phyloP scores from a whole-genome alignment of 1,139 yeast genomes.

The Tardiomyces blankii region DNA sequence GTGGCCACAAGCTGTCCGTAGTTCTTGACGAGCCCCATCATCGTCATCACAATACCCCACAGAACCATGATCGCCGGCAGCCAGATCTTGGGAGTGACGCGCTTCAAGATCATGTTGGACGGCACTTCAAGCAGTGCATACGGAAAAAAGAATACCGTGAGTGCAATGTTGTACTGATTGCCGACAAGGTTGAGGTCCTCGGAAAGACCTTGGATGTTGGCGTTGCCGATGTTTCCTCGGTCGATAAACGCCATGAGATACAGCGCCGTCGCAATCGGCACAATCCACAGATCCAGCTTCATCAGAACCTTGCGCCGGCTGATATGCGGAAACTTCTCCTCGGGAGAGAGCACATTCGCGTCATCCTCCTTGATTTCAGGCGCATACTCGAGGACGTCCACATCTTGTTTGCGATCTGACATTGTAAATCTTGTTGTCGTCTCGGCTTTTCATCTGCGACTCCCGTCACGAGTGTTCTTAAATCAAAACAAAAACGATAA shows the following conservation, averaged over 20 bases:
- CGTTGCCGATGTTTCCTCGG: slow-evolving; percentile 37
- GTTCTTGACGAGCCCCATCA: slow-evolving; percentile 44
- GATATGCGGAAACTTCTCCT: too few species aligned
- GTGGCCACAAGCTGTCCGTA: too few species aligned
- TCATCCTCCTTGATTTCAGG: too few species aligned
- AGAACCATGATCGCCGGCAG: slow-evolving; percentile 38
- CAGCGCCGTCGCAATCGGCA: slow-evolving; percentile 11
- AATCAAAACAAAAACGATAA: too few species aligned
- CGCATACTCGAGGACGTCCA: too few species aligned
- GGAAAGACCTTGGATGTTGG: slow-evolving; percentile 42
- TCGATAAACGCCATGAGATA: slow-evolving; percentile 23
- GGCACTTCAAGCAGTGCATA: slow-evolving; percentile 20
- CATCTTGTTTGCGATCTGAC: too few species aligned
- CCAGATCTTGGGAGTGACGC: slow-evolving; percentile 27
- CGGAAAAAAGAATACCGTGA: slow-evolving; percentile 13
- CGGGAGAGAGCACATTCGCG: too few species aligned
- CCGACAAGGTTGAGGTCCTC: slow-evolving; percentile 35
- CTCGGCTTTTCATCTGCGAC: too few species aligned
- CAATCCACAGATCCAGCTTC: slow-evolving; percentile 14
- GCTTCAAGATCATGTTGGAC: slow-evolving; percentile 10
- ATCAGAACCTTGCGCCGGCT: slow-evolving; percentile 7
- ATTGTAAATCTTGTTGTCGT: too few species aligned
- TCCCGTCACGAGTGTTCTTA: too few species aligned
- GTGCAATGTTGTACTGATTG: slow-evolving; percentile 21
- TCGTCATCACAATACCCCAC: slow-evolving; percentile 48